Evolutionary conservation across 371 early-diverging fungal genomes (phyloP), one percentile per base, ranked within the genome.

Genomic region (Mucor circinelloides): DNA sequence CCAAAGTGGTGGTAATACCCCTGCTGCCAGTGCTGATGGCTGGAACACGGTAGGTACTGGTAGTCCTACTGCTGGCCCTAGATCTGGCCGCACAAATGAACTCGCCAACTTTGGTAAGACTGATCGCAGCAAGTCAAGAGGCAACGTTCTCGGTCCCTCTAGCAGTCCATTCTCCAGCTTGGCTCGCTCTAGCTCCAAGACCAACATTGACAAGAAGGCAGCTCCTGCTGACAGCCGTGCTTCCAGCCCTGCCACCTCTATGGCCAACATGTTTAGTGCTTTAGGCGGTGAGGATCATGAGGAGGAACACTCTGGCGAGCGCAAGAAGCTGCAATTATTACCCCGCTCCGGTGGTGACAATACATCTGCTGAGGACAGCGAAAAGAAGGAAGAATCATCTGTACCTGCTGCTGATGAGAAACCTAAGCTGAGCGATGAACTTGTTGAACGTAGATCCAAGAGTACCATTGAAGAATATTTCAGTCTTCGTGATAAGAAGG

Each of bases 31-130:
- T 60, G 12, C 58, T 28, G 92, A 87, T 83, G 95, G 94, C 54
- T 91, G 91, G 93, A 89, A 76, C 56, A 88, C 89, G 27, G 90
- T 89, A 30, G 88, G 84, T 31, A 67, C 70, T 28, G 78, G 85
- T 62, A 80, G 78, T 15, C 77, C 85, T 52, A 72, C 79, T 58
- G 68, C 73, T 58, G 76, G 77, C 57, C 77, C 79, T 64, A 62
- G 59, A 62, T 62, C 30, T 74, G 67, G 81, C 76, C 79, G 85
- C 76, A 73, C 84, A 78, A 54, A 93, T 86, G 95, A 95, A 66
- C 76, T 94, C 55, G 81, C 89, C 42, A 84, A 85, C 63, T 94
- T 96, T 77, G 96, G 95, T 57, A 88, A 94, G 73, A 76, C 93
- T 2, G 80, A 86, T 46, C 86, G 91, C 58, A 80, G 87, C 71